Evolutionary conservation across 2,329 filamentous ascomycete species (phyloP).

Genomic region (Plenodomus biglobosus): DNA sequence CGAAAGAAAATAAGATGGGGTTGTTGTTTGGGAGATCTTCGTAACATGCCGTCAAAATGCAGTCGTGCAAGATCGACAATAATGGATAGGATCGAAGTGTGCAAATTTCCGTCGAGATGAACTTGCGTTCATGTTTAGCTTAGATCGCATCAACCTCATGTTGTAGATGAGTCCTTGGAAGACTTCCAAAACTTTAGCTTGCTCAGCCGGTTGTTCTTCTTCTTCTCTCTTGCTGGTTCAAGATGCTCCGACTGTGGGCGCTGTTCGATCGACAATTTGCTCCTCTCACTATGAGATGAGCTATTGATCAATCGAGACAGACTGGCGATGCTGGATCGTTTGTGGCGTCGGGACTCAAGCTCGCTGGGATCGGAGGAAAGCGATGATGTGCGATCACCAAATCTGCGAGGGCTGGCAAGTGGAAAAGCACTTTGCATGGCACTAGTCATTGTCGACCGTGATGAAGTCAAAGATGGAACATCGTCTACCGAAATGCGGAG

Average conservation of each 20-base stretch:
- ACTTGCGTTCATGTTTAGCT: slow-evolving; percentile 12
- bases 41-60: slow-evolving; percentile 38
- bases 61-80: slow-evolving; percentile 1
- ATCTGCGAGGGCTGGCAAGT: slow-evolving; percentile 46
- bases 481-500: slow-evolving; percentile 71
- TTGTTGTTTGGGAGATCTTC: slow-evolving; percentile 2
- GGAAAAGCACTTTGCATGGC: slow-evolving; percentile 61
- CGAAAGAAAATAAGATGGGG: slow-evolving; percentile 28
- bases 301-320: slow-evolving; percentile 75
- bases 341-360: slow-evolving; percentile 59
- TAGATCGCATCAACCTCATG: slow-evolving; percentile 20
- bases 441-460: slow-evolving; percentile 73
- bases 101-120: slow-evolving; percentile 2
- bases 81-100: slow-evolving; percentile 20
- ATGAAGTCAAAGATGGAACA: slow-evolving; percentile 73
- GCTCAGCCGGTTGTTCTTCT: slow-evolving; percentile 70
- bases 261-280: slow-evolving; percentile 71
- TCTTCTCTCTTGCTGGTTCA: slow-evolving; percentile 63
- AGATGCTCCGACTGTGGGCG: slow-evolving; percentile 53
- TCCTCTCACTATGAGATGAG: slow-evolving; percentile 65
- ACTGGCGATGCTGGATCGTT: slow-evolving; percentile 75
- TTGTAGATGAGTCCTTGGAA: slow-evolving; percentile 34
- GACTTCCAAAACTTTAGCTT: slow-evolving; percentile 76
- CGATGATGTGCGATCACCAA: slow-evolving; percentile 45
- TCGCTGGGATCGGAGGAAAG: slow-evolving; percentile 47